Base-by-base conservation (phyloP, 148 eudicot genomes). In the Chenopodium suecicum region DNA sequence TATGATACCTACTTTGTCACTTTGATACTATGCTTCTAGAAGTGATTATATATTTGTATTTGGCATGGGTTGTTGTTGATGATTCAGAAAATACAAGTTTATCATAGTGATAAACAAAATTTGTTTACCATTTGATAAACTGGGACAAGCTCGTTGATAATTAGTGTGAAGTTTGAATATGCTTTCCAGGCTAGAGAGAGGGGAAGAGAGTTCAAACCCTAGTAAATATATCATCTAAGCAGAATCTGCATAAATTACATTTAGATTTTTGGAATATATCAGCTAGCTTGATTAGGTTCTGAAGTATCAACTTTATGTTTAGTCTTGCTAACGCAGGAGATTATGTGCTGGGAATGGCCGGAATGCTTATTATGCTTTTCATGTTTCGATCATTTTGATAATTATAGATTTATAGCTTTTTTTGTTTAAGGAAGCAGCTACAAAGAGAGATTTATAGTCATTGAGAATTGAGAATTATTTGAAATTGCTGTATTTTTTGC, bases 21-120 rank as follows among this genome's bases (percentile, higher is more conserved):
- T 22, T 12, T 44, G 14, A 9, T 34, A 12, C 54, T 22, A 20
- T 78, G 78, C 31, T 79, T 9, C 25, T 32, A 20, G 17, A 70
- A 20, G 9, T 67, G 20, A 48, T 78, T 67, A 69, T 81, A 32
- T 44, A 13, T 79, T 78, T 67, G 75, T 81, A 32, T 44, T n/a
- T 79, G 44, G 20, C 32, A 41, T 73, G 58, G 70, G 32, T 56
- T 66, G n/a, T 56, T 66, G n/a, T 56, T 66, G 31, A 25, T 27
- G 73, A 47, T 73, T 68, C 44, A 41, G 44, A 41, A 34, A 4
- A 34, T 34, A 34, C 41, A 34, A 34, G 41, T 34, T 34, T 34
- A 34, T 34, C 41, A 34, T 41, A 41, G 44, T 41, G 44, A 41
- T 41, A 41, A 41, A 6, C 44, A 41, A 41, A 41, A 34, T 34